These are phyloP conservation scores for Colletotrichum tofieldiae DNA, from an alignment of 2,329 filamentous ascomycete genomes.

Conservation along the genomic window DNA sequence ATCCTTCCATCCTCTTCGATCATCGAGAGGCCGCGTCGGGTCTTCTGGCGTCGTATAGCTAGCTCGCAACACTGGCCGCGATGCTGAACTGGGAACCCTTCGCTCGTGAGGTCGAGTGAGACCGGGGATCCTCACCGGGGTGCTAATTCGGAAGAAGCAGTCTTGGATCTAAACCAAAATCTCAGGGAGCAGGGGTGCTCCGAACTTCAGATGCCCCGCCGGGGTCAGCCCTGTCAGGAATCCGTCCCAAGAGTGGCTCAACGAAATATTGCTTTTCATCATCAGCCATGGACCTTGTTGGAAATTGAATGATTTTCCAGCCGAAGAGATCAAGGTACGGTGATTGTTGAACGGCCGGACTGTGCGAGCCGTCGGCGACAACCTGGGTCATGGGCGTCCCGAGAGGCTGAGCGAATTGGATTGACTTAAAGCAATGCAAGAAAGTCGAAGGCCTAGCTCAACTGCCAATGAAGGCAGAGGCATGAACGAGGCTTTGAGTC, in stretches of 20 bases:
- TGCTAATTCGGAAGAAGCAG: conserved; percentile 36
- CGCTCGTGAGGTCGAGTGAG: conserved; percentile 31
- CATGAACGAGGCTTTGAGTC: conserved; percentile 40
- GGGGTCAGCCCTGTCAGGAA: conserved; percentile 44
- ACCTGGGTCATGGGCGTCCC: conserved; percentile 13
- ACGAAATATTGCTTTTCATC: conserved; percentile 30
- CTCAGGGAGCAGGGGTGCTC: conserved; percentile 40
- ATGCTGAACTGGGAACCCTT: conserved; percentile 38
- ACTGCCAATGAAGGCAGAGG: conserved; percentile 13
- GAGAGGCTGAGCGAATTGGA: conserved; percentile 13
- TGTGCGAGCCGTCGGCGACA: conserved; percentile 10
- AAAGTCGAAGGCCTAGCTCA: conserved; percentile 5
- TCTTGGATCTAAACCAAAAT: conserved; percentile 31
- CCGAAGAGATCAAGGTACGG: conserved; percentile 3
- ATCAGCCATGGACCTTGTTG: conserved; percentile 42
- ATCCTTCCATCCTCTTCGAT: conserved; percentile 25
- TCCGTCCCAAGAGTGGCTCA: conserved; percentile 27
- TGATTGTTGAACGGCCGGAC: conserved; percentile 8
- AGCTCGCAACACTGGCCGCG: conserved; percentile 16
- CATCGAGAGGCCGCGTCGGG: conserved; percentile 23
- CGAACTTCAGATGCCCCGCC: conserved; percentile 39
- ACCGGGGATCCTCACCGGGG: conserved; percentile 44
- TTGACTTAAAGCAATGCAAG: conserved; percentile 5
- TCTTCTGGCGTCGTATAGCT: conserved; percentile 17
- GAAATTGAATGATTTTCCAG: conserved; percentile 30